Conservation (phyloP, 2,329 filamentous ascomycete genomes). For the Leptographium radiaticola region DNA sequence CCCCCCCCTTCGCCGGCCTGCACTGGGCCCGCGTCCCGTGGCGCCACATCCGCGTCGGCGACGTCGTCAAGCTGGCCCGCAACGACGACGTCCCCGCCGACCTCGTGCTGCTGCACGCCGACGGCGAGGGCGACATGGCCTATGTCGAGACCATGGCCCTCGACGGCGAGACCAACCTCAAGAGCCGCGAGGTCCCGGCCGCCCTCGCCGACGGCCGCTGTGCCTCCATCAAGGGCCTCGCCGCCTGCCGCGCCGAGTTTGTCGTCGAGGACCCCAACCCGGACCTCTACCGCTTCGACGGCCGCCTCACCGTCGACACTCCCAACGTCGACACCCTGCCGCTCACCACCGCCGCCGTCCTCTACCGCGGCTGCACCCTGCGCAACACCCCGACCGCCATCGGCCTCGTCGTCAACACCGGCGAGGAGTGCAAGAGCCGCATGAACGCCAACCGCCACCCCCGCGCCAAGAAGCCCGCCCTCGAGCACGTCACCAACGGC, state of each 20-base stretch:
- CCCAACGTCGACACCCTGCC: slow-evolving; percentile 38
- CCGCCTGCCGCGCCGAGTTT: slow-evolving; percentile 44
- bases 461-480: slow-evolving; percentile 59
- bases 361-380: slow-evolving; percentile 76
- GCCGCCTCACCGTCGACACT: slow-evolving; percentile 45
- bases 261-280: slow-evolving; percentile 67
- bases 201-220: slow-evolving; percentile 40
- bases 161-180: slow-evolving; percentile 72
- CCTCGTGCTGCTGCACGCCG: slow-evolving; percentile 62
- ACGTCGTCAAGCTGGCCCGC: slow-evolving; percentile 38
- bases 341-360: slow-evolving; percentile 66
- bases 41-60: slow-evolving; percentile 35
- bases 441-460: slow-evolving; percentile 81
- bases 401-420: slow-evolving; percentile 75
- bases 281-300: slow-evolving; percentile 66
- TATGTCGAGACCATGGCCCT: slow-evolving; percentile 79
- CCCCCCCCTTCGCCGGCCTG: slow-evolving; percentile 18
- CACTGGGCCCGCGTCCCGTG: slow-evolving; percentile 38
- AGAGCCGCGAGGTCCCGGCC: slow-evolving; percentile 57
- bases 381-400: slow-evolving; percentile 64
- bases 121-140: slow-evolving; percentile 65
- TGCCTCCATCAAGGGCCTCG: slow-evolving; percentile 38
- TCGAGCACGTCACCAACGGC: slow-evolving; percentile 60
- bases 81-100: slow-evolving; percentile 78
- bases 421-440: slow-evolving; percentile 73